Evolutionary conservation across 352 stramenopile species (phyloP).

Genomic region (Thraustochytrium sp.): DNA sequence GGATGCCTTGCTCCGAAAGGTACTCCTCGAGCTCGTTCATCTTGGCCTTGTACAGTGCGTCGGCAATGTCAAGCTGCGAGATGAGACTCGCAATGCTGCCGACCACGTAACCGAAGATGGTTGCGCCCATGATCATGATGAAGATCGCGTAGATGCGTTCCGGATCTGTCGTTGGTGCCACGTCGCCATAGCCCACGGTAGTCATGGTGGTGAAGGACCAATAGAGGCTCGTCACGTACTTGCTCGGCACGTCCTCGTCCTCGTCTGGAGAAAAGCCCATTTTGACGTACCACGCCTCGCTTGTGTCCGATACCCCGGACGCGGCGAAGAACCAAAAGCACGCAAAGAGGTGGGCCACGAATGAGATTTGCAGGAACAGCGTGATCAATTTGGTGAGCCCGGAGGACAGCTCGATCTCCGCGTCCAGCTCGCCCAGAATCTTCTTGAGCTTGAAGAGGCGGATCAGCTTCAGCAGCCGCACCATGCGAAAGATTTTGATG

Average conservation of each 20-base stretch:
- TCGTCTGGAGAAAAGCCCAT: slow-evolving; percentile 1
- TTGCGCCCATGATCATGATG: slow-evolving; percentile 65
- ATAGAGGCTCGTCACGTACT: slow-evolving; percentile 63
- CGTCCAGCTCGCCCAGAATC: slow-evolving; percentile 1
- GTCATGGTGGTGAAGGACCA: slow-evolving; percentile 69
- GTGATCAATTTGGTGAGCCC: slow-evolving; percentile 43
- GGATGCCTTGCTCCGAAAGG: slow-evolving; percentile 57
- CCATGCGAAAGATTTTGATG: slow-evolving; percentile 50
- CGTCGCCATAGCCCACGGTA: slow-evolving; percentile 66
- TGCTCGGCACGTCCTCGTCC: slow-evolving; percentile 44
- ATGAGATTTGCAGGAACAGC: slow-evolving; percentile 51
- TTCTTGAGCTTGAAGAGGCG: slow-evolving; percentile 52
- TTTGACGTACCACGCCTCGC: slow-evolving; percentile 27
- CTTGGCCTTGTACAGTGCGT: slow-evolving; percentile 57
- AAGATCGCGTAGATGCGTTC: slow-evolving; percentile 58
- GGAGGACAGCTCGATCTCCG: slow-evolving; percentile 18
- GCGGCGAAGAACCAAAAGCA: slow-evolving; percentile 53
- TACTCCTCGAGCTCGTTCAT: slow-evolving; percentile 61
- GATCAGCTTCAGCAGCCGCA: slow-evolving; percentile 52
- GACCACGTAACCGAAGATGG: slow-evolving; percentile 66
- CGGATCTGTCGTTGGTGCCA: slow-evolving; percentile 54
- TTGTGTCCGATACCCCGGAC: slow-evolving; percentile 45
- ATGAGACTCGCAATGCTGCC: slow-evolving; percentile 60
- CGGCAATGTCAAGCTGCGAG: slow-evolving; percentile 55
- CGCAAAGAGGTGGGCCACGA: slow-evolving; percentile 54